phyloP scores from a whole-genome alignment of 495 filamentous ascomycete genomes.

The Talaromyces nanjingensis region DNA sequence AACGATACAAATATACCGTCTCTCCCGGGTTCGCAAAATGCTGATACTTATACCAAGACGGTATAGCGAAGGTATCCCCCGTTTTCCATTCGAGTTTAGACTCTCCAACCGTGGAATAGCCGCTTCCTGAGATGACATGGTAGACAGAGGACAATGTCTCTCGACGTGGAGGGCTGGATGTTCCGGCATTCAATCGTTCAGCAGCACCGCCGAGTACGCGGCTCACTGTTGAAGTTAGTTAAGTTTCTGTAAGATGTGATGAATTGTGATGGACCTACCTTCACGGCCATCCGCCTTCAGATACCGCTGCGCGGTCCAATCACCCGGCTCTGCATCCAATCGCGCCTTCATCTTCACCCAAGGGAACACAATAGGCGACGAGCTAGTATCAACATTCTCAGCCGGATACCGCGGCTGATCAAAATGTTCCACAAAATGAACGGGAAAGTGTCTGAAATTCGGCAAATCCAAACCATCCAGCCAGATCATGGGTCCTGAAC shows the following conservation, averaged over 20 bases:
- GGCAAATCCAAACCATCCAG: conserved; percentile 43
- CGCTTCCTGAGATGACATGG: conserved; percentile 31
- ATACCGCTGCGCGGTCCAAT: conserved; percentile 24
- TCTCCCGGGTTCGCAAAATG: conserved; percentile 28
- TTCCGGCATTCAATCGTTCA: conserved; percentile 24
- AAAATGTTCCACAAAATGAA: conserved; percentile 43
- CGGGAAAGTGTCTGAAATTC: conserved; percentile 35
- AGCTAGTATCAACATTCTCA: conserved; percentile 25
- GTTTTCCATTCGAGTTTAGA: conserved; percentile 26
- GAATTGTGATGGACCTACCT: conserved; percentile 13
- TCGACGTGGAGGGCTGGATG: conserved; percentile 18
- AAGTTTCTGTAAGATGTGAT: not conserved
- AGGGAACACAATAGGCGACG: conserved; percentile 33
- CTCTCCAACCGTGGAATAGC: conserved; percentile 25
- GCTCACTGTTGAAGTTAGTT: conserved; percentile 14
- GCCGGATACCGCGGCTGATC: conserved; percentile 33
- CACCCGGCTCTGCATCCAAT: conserved; percentile 19
- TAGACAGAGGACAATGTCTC: conserved; percentile 37
- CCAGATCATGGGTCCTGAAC: conserved; percentile 45
- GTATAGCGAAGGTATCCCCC: conserved; percentile 40
- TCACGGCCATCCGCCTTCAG: conserved; percentile 26
- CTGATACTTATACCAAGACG: conserved; percentile 35
- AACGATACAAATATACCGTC: conserved; percentile 37
- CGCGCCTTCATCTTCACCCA: conserved; percentile 29
- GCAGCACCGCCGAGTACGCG: conserved; percentile 32